Base-by-base conservation (phyloP, 768 basidiomycete species). In the Rhizopogon vesiculosus region DNA sequence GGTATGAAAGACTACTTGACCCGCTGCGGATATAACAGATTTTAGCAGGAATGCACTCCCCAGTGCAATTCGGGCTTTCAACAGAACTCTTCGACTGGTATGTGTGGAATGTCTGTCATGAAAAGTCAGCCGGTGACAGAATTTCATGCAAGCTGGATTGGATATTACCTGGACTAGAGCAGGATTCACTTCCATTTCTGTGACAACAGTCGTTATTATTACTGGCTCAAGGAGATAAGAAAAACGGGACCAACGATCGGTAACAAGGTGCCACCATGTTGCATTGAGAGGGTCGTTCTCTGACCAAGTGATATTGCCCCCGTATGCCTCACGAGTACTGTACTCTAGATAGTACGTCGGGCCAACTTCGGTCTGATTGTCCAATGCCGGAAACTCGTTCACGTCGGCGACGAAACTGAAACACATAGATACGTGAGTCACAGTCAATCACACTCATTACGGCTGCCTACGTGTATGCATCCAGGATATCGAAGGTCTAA, bases 221-320 rank as follows among this genome's bases (percentile, higher is more conserved):
- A 5, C 40, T 6, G 28, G 28, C 25, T 15, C 29, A 28, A 46
- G 15, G 19, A 13, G 5, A 51, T 54, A 18, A 13, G 1, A 28
- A 12, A 12, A 12, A 39, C 16, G 31, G 13, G 4, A 67, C 76
- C 51, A 56, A 83, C 85, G 77, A 70, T 89, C 84, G 0, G 88
- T 89, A 44, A 90, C 85, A 25, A 68, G 77, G 66, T 89, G 88
- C 87, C 87, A 90, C 83, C 85, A 90, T 3, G 87, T 89, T 5
- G 85, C 86, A 58, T 89, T 90, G 53, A 89, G 70, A 0, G 88
- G 86, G 65, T 86, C 86, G 48, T 77, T 72, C 7, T 72, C 66
- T 28, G 75, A 76, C 86, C 88, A 89, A 39, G 76, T 75, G 1
- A 74, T 66, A 49, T 66, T 69, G 33, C 67, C 66, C 13, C 86